phyloP scores from a whole-genome alignment of 1,284 basidiomycete species.

The Uromyces viciae-fabae region DNA sequence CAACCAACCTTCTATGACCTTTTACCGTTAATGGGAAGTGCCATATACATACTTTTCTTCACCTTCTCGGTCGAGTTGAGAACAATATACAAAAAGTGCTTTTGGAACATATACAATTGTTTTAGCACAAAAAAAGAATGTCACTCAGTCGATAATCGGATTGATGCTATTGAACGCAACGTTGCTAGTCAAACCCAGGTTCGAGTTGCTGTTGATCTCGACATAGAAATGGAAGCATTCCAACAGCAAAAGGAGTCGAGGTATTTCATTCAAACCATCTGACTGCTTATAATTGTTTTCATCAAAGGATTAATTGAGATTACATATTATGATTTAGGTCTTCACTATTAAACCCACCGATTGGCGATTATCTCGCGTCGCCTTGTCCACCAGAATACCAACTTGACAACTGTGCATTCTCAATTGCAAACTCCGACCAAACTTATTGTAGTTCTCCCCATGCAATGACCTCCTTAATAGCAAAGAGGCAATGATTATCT shows the following conservation, averaged over 20 bases:
- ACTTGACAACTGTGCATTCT: background rate
- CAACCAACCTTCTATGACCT: constrained; percentile 20
- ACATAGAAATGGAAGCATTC: background rate
- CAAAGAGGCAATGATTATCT: background rate
- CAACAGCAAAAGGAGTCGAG: background rate
- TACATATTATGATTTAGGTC: background rate
- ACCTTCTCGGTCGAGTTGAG: constrained; percentile 23
- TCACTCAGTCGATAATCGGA: background rate
- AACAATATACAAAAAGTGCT: background rate
- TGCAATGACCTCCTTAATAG: background rate
- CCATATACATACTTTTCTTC: constrained; percentile 31
- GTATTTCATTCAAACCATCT: background rate
- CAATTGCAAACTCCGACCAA: constrained; percentile 15
- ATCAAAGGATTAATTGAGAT: background rate
- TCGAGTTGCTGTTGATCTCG: background rate
- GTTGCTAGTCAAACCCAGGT: background rate
- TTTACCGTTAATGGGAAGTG: constrained; percentile 15
- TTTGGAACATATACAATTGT: constrained; percentile 1
- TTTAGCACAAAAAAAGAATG: background rate
- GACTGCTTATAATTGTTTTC: background rate
- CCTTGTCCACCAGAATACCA: background rate
- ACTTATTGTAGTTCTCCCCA: constrained; percentile 23
- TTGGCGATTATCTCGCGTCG: background rate
- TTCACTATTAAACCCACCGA: no score
- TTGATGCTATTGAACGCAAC: background rate